Percentiles rank a stretch among this genome's conserved stretches.
phyloP scores from a whole-genome alignment of 176 grass and related monocot genomes.

The Urochloa ruziziensis region DNA sequence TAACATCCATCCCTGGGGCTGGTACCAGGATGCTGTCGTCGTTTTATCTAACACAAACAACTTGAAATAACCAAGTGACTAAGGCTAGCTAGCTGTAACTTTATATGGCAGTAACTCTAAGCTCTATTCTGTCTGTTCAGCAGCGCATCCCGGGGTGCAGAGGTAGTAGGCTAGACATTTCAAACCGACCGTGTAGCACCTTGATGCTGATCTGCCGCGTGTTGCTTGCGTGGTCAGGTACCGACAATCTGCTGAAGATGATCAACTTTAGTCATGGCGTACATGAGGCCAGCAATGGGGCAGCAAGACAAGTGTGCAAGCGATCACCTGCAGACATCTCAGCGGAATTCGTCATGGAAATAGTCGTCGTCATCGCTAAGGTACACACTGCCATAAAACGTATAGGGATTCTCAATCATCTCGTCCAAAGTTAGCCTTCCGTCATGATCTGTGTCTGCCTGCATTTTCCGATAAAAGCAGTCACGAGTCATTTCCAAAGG shows the following conservation, averaged over 20 bases:
- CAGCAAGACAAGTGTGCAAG: constrained; percentile 9
- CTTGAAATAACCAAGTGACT: not conserved
- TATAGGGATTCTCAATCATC: constrained; percentile 68
- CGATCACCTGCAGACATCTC: constrained; percentile 32
- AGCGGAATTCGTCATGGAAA: constrained; percentile 87
- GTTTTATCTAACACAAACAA: not conserved
- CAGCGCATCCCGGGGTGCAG: not conserved
- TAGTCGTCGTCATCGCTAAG: constrained; percentile 63
- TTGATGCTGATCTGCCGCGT: not conserved
- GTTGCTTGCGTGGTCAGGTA: not conserved
- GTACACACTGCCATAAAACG: constrained; percentile 78
- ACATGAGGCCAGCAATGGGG: not conserved
- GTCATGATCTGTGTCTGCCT: constrained; percentile 81
- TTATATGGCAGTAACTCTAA: not conserved
- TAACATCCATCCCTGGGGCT: not conserved
- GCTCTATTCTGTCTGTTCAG: not conserved
- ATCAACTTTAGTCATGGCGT: not conserved
- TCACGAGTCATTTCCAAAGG: not conserved
- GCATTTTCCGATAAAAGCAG: constrained; percentile 18
- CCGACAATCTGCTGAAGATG: constrained; percentile 15
- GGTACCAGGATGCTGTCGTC: not conserved
- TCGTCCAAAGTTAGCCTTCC: constrained; percentile 66
- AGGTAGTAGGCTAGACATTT: not conserved
- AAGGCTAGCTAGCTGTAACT: not conserved
- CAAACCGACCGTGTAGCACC: not conserved